A percentile compares a stretch with the other conserved stretches of the same genome.
phyloP scores from a whole-genome alignment of 805 yeast genomes.

The Metschnikowia amazonensis region DNA sequence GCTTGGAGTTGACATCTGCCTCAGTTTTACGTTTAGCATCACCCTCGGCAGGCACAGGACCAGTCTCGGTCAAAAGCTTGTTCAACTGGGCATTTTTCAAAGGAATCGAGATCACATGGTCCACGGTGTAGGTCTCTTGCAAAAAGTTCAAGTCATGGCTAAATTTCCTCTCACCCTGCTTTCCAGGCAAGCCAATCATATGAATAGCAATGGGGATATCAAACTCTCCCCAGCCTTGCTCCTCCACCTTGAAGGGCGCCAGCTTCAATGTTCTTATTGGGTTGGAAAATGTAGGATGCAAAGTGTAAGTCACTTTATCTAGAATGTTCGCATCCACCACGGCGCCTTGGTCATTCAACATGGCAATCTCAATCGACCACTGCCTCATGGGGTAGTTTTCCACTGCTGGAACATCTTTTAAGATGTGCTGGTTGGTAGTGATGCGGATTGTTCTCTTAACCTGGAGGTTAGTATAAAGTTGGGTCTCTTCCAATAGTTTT shows the following conservation, averaged over 20 bases:
- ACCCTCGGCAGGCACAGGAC: slow-evolving; percentile 63
- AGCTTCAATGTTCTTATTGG: slow-evolving; percentile 79
- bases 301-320: slow-evolving; percentile 87
- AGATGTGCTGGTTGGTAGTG: slow-evolving; percentile 78
- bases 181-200: slow-evolving; percentile 58
- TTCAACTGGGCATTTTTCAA: slow-evolving; percentile 66
- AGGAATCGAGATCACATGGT: slow-evolving; percentile 75
- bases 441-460: slow-evolving; percentile 85
- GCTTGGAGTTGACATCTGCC: slow-evolving; percentile 29
- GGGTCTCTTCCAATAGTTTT: background rate
- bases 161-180: slow-evolving; percentile 82
- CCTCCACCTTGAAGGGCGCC: slow-evolving; percentile 82
- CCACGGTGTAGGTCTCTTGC: slow-evolving; percentile 70
- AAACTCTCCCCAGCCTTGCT: slow-evolving; percentile 98
- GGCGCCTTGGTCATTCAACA: slow-evolving; percentile 76
- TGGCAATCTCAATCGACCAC: slow-evolving; percentile 78
- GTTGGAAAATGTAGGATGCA: slow-evolving; percentile 92
- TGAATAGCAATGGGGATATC: slow-evolving; percentile 79
- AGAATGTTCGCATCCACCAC: slow-evolving; percentile 83
- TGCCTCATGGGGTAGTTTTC: slow-evolving; percentile 92
- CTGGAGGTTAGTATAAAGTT: slow-evolving; percentile 24
- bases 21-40: slow-evolving; percentile 35
- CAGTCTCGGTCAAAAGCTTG: slow-evolving; percentile 72
- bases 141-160: slow-evolving; percentile 87
- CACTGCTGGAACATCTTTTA: slow-evolving; percentile 77